Conservation (phyloP, 2,329 filamentous ascomycete species). For the Geosmithia morbida region DNA sequence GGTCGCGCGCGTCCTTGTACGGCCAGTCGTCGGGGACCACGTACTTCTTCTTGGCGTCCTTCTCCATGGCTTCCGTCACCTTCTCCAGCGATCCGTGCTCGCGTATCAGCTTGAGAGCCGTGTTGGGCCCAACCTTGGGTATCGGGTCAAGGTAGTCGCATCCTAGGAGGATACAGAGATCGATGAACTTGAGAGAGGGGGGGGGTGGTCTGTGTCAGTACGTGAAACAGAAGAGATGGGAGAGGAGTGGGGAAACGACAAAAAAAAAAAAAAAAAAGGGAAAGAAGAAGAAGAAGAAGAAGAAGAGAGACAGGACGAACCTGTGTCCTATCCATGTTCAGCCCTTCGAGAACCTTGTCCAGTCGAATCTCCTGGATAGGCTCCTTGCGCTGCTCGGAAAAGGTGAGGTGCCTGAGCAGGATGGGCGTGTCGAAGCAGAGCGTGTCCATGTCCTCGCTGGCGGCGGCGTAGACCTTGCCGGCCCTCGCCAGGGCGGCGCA, state of each 20-base stretch:
- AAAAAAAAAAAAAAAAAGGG: too few species aligned
- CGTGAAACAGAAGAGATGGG: neutral
- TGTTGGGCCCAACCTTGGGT: conserved; percentile 84
- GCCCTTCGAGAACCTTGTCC: conserved; percentile 70
- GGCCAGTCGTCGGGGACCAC: conserved; percentile 93
- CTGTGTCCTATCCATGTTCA: conserved; percentile 79
- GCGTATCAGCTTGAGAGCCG: conserved; percentile 84
- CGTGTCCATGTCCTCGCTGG: conserved; percentile 98
- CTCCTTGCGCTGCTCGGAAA: conserved; percentile 94
- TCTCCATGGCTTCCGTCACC: conserved; percentile 67
- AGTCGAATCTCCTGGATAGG: conserved; percentile 92
- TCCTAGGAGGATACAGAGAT: conserved; percentile 91
- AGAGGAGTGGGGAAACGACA: neutral
- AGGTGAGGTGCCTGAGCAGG: conserved; percentile 81
- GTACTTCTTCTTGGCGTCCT: conserved; percentile 66
- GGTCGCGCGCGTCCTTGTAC: conserved; percentile 74
- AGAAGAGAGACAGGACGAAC: conserved; percentile 25
- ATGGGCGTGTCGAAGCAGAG: conserved; percentile 91
- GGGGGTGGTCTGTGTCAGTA: conserved; percentile 1
- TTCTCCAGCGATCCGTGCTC: conserved; percentile 82
- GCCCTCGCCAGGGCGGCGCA: conserved; percentile 80
- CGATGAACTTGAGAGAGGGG: too few species aligned
- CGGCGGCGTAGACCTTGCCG: conserved; percentile 92
- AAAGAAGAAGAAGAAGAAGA: too few species aligned
- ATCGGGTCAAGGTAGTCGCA: conserved; percentile 97